Evolutionary conservation across 345 rosid genomes (phyloP), one percentile per base, ranked within the genome.

Genomic region (Aquilaria yunnanensis): DNA sequence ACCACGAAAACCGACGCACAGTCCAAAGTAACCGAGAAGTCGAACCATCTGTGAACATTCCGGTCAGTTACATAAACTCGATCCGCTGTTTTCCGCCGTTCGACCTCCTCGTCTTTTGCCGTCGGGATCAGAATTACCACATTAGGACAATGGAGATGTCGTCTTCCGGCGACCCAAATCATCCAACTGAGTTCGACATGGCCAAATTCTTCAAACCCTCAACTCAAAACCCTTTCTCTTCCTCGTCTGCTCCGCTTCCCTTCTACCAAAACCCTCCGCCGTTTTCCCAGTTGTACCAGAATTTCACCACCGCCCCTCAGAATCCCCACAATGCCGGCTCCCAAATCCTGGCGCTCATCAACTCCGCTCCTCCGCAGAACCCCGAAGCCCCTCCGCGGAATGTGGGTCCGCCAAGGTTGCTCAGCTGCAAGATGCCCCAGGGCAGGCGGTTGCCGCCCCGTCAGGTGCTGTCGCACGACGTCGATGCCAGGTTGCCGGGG

Each of bases 301-400:
- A 23, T 23, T 23, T 23, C 23, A 23, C 84, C 51, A 66, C 83
- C 56, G 77, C 74, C 43, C 74, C 77, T 63, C 60, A 66, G 56
- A 65, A 67, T 62, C 78, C 73, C 55, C 69, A 60, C 74, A 82
- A 77, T 65, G 76, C 83, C 13, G 96, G 98, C 5, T 80, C 84
- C 64, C 90, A 78, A 14, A 79, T 86, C 67, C 84, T 86, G 64
- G 92, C 96, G 58, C 85, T 89, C 9, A 83, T 89, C 60, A 75
- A 78, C 54, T 65, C 68, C 5, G 50, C 68, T 12, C 56, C 68
- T 11, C 23, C 23, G 23, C 68, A 65, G 37, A 76, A 59, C 57
- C 83, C 70, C 30, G 79, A 81, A 9, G 66, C 65, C 54, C 56
- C 75, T 51, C 67, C 67, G n/a, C 67, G 67, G 55, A 49, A 33